phyloP scores from a whole-genome alignment of 345 rosid species.

The Eucalyptus regnans region DNA sequence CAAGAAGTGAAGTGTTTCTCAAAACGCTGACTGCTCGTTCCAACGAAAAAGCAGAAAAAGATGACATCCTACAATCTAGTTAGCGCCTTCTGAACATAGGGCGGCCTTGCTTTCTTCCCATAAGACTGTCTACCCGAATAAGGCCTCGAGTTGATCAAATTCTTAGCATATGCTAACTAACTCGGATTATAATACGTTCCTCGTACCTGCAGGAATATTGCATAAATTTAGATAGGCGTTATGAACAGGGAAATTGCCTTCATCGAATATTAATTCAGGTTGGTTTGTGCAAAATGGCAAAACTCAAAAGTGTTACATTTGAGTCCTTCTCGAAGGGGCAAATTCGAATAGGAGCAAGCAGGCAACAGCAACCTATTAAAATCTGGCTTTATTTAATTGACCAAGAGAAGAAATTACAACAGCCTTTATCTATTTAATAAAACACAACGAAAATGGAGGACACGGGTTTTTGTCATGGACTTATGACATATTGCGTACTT shows the following conservation, averaged over 20 bases:
- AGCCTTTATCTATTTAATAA: rapidly evolving
- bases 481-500: too few relatives aligned
- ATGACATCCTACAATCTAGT: too few relatives aligned
- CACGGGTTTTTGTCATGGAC: too few relatives aligned
- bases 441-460: too few relatives aligned
- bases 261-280: not conserved
- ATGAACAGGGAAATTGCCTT: not conserved
- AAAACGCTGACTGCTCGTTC: too few relatives aligned
- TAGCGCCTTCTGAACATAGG: too few relatives aligned
- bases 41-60: too few relatives aligned
- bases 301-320: not conserved
- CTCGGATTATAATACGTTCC: not conserved
- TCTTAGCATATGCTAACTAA: not conserved
- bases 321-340: not conserved
- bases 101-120: too few relatives aligned
- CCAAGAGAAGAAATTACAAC: not conserved
- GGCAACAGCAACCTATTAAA: not conserved
- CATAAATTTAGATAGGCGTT: rapidly evolving
- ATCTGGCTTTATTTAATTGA: not conserved
- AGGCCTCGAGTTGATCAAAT: too few relatives aligned
- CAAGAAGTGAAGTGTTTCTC: too few relatives aligned
- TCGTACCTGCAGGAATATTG: not conserved
- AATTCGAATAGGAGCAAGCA: too few relatives aligned
- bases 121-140: too few relatives aligned
- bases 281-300: not conserved